These are phyloP conservation scores for Volvox carteri DNA, from an alignment of 163 green algal species.

Conservation along the genomic window DNA sequence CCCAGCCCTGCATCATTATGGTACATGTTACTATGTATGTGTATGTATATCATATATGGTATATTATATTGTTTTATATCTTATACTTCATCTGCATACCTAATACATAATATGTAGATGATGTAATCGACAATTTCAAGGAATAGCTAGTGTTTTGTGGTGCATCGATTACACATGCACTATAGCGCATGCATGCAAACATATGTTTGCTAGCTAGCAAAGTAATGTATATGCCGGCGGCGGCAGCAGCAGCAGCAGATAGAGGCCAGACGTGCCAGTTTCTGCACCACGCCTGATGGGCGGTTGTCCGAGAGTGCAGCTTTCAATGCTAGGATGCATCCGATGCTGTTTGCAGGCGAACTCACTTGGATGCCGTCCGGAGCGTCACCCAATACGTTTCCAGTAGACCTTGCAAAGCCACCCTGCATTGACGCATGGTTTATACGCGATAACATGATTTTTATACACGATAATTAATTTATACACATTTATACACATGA, in stretches of 20 bases:
- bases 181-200: not conserved
- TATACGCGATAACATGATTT: no score
- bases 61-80: not conserved
- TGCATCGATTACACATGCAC: not conserved
- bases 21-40: not conserved
- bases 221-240: no score
- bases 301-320: not conserved
- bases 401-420: not conserved
- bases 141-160: not conserved
- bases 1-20: constrained; percentile 15
- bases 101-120: not conserved
- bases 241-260: no score
- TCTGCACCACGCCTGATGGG: not conserved
- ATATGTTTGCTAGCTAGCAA: not conserved
- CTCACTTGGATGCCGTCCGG: not conserved
- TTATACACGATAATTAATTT: no score
- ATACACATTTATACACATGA: no score
- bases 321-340: not conserved
- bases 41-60: not conserved
- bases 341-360: not conserved
- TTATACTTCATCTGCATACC: not conserved
- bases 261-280: not conserved
- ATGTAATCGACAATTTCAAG: not conserved
- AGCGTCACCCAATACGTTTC: not conserved
- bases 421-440: no score